Evolutionary conservation across 2,329 filamentous ascomycete species (phyloP), one percentile per base, ranked within the genome.

Genomic region (Talaromyces sp.): DNA sequence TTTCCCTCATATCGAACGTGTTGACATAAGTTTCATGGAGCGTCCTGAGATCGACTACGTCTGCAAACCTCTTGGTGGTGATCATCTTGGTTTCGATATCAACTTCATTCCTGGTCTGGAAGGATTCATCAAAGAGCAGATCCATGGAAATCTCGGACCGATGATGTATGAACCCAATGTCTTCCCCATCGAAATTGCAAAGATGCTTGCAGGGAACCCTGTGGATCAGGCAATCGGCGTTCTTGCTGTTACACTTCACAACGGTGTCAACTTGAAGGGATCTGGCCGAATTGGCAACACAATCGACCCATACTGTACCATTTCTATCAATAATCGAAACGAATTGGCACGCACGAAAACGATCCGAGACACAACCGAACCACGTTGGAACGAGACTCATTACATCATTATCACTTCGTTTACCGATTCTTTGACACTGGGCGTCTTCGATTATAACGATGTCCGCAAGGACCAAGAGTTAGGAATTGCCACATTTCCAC

Each of bases 161-260:
- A 97, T 99, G 88, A 96, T 99, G 91, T 99, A 99, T 70, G 87
- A 86, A 37, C 94, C 94, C 8, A 96, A 99, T 66, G 91, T 97
- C 52, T 99, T 99, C 80, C 94, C 94, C 15, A 94, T 99, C 64
- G 94, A 99, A 70, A 91, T 99, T 58, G 94, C 94, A 65, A 97
- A 99, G 81, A 94, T 99, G 90, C 81, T 99, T 63, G 89, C 93
- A 43, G 94, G 94, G 60, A 93, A 89, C 59, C 86, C 94, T 0
- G 89, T 99, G 53, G 95, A 99, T 71, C 90, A 96, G 75, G 94
- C 94, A 10, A 91, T 99, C 67, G 94, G 94, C 71, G 92, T 99
- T 8, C 76, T 99, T 55, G 93, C 93, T 22, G 80, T 99, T 61
- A 96, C 91, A 6, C 82, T 99, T 62, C 91, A 99, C 71, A 89